Percentiles rank a stretch among this genome's conserved stretches.
Evolutionary conservation across 495 filamentous ascomycete species (phyloP).

Genomic region (Chaetomium cochliodes): DNA sequence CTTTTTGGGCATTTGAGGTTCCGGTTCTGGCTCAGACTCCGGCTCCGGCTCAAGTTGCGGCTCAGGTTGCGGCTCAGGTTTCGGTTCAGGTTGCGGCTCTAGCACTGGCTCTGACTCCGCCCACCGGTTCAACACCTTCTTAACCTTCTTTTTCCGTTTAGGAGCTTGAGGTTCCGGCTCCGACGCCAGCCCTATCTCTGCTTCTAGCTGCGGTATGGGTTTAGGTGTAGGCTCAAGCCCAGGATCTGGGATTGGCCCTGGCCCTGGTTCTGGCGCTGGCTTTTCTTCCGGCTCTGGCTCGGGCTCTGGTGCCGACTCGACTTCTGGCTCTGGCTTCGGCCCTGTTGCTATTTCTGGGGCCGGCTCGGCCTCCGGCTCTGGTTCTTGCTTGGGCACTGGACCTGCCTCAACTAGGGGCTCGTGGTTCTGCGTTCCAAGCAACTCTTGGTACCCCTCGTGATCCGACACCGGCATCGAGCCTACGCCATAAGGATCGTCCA

Average conservation of each 20-base stretch:
- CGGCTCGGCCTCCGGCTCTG: neutral
- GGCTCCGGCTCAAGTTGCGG: no score
- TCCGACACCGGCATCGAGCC: neutral
- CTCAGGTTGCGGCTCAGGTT: no score
- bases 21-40: no score
- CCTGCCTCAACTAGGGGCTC: neutral
- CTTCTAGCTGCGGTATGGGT: no score
- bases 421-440: neutral
- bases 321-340: neutral
- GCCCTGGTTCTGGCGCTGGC: neutral
- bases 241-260: neutral
- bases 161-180: neutral
- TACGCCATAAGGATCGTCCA: neutral
- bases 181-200: neutral
- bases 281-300: neutral
- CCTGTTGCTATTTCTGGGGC: no score
- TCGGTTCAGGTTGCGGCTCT: neutral
- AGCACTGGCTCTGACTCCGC: neutral
- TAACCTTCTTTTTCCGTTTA: no score
- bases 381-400: neutral
- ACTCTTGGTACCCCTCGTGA: neutral
- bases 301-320: no score
- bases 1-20: no score
- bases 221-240: neutral
- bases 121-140: neutral